These are phyloP conservation scores for Lumnitzera littorea DNA, from an alignment of 345 rosid species.

Conservation along the genomic window DNA sequence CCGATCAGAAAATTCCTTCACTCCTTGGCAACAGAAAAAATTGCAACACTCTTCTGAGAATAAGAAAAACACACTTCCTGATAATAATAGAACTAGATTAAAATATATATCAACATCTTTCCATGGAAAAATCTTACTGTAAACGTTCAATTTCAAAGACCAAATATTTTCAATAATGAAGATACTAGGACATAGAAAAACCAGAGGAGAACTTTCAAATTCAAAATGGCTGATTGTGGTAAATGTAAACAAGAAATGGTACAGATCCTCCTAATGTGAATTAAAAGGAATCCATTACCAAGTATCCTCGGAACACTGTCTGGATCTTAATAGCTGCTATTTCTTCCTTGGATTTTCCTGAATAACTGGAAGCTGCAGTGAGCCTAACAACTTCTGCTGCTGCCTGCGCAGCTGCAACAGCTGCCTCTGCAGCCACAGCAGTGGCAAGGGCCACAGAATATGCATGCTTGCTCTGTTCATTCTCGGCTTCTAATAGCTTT, in stretches of 20 bases:
- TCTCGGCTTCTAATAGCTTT: conserved; percentile 37
- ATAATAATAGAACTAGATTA: too few species aligned
- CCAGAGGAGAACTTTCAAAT: too few species aligned
- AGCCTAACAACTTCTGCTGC: conserved; percentile 60
- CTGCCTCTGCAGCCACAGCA: conserved; percentile 60
- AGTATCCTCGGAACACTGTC: conserved; percentile 63
- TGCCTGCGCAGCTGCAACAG: conserved; percentile 53
- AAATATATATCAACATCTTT: too few species aligned
- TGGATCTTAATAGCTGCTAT: conserved; percentile 70
- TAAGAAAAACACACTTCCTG: too few species aligned
- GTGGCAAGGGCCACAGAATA: conserved; percentile 63
- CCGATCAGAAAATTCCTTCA: too few species aligned
- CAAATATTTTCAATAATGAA: too few species aligned
- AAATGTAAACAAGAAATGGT: background rate
- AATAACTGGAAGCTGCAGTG: conserved; percentile 30
- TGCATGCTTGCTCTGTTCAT: conserved; percentile 54
- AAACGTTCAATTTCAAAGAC: too few species aligned
- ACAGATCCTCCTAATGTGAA: background rate
- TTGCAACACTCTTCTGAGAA: too few species aligned
- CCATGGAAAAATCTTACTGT: too few species aligned
- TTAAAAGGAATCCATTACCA: conserved; percentile 25
- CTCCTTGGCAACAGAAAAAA: too few species aligned
- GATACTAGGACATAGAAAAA: too few species aligned
- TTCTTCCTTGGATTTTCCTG: conserved; percentile 61
- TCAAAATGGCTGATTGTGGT: too few species aligned